Conservation (phyloP, 2,329 filamentous ascomycete species). For the Fusarium goolgardi region DNA sequence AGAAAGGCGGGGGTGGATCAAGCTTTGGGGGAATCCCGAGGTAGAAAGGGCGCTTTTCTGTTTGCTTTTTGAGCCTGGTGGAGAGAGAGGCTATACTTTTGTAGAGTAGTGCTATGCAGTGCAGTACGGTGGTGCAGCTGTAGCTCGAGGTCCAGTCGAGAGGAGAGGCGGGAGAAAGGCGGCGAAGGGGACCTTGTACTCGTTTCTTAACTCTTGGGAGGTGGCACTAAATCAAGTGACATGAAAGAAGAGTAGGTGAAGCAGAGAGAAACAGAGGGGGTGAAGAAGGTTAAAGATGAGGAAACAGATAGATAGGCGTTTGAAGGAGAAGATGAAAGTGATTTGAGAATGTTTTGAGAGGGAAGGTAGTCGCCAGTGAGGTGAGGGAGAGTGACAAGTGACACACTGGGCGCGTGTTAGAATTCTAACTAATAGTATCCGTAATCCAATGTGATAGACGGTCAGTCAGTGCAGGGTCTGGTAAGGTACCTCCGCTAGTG, state of each 20-base stretch:
- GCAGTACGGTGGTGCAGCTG: conserved; percentile 13
- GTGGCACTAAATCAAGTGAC: neutral
- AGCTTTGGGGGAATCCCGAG: conserved; percentile 22
- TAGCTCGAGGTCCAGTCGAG: conserved; percentile 16
- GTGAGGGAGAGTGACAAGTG: conserved; percentile 24
- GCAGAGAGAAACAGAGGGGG: conserved; percentile 1
- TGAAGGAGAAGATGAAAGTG: conserved; percentile 21
- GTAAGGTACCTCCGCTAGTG: conserved; percentile 27
- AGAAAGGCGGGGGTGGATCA: conserved; percentile 36
- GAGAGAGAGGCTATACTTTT: conserved; percentile 17
- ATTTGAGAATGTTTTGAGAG: conserved; percentile 23
- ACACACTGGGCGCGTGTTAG: conserved; percentile 36
- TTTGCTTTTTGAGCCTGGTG: conserved; percentile 9
- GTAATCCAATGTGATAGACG: conserved; percentile 12
- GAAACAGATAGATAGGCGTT: conserved; percentile 24
- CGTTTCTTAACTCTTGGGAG: conserved; percentile 2
- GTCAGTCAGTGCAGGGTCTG: conserved; percentile 23
- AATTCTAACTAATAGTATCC: neutral
- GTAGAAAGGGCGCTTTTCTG: conserved; percentile 19
- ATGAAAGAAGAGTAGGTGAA: conserved; percentile 3
- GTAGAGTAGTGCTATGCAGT: neutral
- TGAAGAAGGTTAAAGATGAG: conserved; percentile 20
- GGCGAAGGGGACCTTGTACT: conserved; percentile 10
- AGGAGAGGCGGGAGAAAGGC: conserved; percentile 5
- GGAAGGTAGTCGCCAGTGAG: conserved; percentile 5